These are phyloP conservation scores for Fusarium graminum DNA, from an alignment of 2,329 filamentous ascomycete species.

Conservation along the genomic window DNA sequence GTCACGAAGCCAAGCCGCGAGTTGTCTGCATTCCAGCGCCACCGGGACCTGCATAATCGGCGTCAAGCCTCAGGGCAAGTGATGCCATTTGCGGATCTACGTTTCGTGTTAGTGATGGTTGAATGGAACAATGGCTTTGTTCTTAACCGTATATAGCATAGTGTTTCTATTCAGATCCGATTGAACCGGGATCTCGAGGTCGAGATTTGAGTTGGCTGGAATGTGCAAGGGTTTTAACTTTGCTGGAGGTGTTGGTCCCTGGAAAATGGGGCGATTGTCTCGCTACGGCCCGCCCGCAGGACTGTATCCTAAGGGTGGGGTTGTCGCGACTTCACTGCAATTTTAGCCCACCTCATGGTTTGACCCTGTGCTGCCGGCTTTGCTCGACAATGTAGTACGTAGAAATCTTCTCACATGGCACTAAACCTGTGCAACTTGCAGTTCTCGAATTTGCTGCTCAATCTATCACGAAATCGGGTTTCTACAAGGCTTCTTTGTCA, in stretches of 20 bases:
- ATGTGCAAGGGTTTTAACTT: background rate
- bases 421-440: too few species aligned
- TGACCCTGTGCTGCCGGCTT: too few species aligned
- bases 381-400: too few species aligned
- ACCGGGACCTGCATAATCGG: background rate
- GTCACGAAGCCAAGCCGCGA: slow-evolving; percentile 15
- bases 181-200: background rate
- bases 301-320: too few species aligned
- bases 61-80: slow-evolving; percentile 3
- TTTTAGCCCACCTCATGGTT: background rate
- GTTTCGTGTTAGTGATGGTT: slow-evolving; percentile 7
- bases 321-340: background rate
- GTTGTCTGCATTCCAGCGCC: slow-evolving; percentile 24
- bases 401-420: too few species aligned
- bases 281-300: slow-evolving; percentile 7
- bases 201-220: slow-evolving; percentile 20
- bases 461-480: too few species aligned
- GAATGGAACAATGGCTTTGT: slow-evolving; percentile 32
- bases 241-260: background rate
- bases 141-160: slow-evolving; percentile 12
- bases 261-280: slow-evolving; percentile 3
- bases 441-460: too few species aligned
- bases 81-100: slow-evolving; percentile 26
- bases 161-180: slow-evolving; percentile 9
- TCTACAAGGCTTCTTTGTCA: too few species aligned